These are phyloP conservation scores for Plectosphaerella cucumerina DNA, from an alignment of 2,329 filamentous ascomycete species.

Conservation along the genomic window DNA sequence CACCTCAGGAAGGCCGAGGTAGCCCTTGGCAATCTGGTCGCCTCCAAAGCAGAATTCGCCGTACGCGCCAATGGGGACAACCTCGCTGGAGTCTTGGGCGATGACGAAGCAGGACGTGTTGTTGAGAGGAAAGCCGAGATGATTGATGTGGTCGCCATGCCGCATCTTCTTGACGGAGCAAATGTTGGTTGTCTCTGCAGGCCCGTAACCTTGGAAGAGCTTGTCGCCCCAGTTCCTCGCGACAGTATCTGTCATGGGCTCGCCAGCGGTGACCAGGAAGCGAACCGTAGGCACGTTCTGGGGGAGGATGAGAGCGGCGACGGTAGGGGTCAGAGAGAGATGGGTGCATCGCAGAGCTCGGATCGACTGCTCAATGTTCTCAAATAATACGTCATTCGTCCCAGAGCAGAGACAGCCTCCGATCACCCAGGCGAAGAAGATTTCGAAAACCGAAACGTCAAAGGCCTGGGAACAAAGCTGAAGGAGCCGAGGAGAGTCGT, in stretches of 20 bases:
- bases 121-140: constrained; percentile 69
- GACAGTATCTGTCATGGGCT: constrained; percentile 71
- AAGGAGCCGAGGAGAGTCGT: constrained; percentile 55
- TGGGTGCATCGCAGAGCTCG: constrained; percentile 65
- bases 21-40: constrained; percentile 73
- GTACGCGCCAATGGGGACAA: constrained; percentile 65
- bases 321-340: constrained; percentile 80
- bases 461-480: constrained; percentile 84
- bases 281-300: constrained; percentile 64
- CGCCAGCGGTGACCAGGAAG: constrained; percentile 78
- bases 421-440: constrained; percentile 76
- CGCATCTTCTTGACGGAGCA: constrained; percentile 69
- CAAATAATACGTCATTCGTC: constrained; percentile 69
- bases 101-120: constrained; percentile 75
- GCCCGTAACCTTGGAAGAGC: constrained; percentile 58
- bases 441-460: constrained; percentile 86
- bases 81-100: constrained; percentile 33
- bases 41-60: constrained; percentile 88
- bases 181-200: constrained; percentile 84
- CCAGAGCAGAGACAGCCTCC: constrained; percentile 78
- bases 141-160: constrained; percentile 57
- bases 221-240: constrained; percentile 58
- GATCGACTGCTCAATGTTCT: constrained; percentile 66
- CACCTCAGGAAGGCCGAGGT: constrained; percentile 60
- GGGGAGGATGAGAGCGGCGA: constrained; percentile 71